A percentile compares a stretch with the other conserved stretches of the same genome.
These are phyloP conservation scores for Solanum lycopersicoides DNA, from an alignment of 257 asterid species.

Conservation along the genomic window DNA sequence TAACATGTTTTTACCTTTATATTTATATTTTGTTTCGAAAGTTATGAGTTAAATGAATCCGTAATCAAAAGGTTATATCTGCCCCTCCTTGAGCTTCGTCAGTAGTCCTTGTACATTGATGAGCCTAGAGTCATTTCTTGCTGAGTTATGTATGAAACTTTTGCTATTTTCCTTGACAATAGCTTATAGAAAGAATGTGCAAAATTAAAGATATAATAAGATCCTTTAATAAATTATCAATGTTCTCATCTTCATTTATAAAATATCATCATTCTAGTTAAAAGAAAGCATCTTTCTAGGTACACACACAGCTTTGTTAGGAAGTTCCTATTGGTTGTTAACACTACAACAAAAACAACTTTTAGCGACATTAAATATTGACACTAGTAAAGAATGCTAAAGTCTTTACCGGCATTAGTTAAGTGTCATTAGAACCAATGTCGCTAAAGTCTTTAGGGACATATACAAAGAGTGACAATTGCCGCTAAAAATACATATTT, in stretches of 20 bases:
- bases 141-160: background rate
- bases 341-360: no score
- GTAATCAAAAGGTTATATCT: no score
- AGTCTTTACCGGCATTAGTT: no score
- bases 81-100: background rate
- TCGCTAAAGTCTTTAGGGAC: no score
- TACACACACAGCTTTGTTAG: background rate
- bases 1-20: no score
- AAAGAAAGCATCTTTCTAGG: background rate
- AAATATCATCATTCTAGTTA: background rate
- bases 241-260: background rate
- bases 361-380: no score
- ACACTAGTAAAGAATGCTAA: no score
- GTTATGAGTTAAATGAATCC: no score
- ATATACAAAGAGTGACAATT: no score
- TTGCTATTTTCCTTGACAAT: background rate
- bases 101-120: background rate
- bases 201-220: background rate
- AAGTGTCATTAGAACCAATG: no score
- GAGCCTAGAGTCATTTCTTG: background rate
- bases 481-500: no score
- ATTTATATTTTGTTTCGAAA: no score
- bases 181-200: background rate
- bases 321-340: background rate
- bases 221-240: background rate